A percentile compares a stretch with the other conserved stretches of the same genome.
phyloP scores from a whole-genome alignment of 108 stramenopile species.

The Skeletonema menzelii region DNA sequence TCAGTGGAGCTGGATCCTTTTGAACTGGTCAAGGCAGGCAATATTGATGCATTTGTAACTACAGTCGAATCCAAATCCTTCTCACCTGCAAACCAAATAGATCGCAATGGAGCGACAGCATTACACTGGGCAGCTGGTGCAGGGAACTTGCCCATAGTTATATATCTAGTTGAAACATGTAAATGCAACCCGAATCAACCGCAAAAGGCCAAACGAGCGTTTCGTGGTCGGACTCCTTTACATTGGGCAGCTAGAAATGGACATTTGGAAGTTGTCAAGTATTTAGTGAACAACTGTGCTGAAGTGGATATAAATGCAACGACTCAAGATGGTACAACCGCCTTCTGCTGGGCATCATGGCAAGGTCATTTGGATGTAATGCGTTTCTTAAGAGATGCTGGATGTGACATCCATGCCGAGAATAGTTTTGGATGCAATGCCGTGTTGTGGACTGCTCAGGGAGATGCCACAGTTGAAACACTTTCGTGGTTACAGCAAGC shows the following conservation, averaged over 20 bases:
- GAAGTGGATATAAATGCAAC: slow-evolving; percentile 61
- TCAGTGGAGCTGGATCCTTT: slow-evolving; percentile 19
- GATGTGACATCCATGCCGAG: slow-evolving; percentile 51
- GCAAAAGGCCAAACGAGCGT: slow-evolving; percentile 76
- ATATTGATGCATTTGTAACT: slow-evolving; percentile 19
- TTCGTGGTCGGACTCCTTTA: slow-evolving; percentile 77
- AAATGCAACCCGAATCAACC: slow-evolving; percentile 58
- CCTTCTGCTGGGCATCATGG: slow-evolving; percentile 89
- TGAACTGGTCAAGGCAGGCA: slow-evolving; percentile 42
- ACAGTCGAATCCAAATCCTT: slow-evolving; percentile 22
- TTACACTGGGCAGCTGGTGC: slow-evolving; percentile 82
- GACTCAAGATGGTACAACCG: slow-evolving; percentile 84
- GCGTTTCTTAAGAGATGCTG: slow-evolving; percentile 49
- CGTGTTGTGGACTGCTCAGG: slow-evolving; percentile 82
- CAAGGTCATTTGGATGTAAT: slow-evolving; percentile 78
- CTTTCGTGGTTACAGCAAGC: slow-evolving; percentile 60
- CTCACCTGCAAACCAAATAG: slow-evolving; percentile 26
- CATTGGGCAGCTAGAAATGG: slow-evolving; percentile 87
- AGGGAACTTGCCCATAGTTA: slow-evolving; percentile 61
- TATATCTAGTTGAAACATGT: slow-evolving; percentile 62
- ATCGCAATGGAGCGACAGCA: slow-evolving; percentile 67
- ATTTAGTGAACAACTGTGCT: slow-evolving; percentile 43
- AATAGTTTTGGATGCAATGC: slow-evolving; percentile 88
- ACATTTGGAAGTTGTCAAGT: slow-evolving; percentile 65
- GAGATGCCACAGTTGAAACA: slow-evolving; percentile 42